Evolutionary conservation across 2,329 filamentous ascomycete genomes (phyloP), one percentile per base, ranked within the genome.

Genomic region (Elsinoe necatrix): DNA sequence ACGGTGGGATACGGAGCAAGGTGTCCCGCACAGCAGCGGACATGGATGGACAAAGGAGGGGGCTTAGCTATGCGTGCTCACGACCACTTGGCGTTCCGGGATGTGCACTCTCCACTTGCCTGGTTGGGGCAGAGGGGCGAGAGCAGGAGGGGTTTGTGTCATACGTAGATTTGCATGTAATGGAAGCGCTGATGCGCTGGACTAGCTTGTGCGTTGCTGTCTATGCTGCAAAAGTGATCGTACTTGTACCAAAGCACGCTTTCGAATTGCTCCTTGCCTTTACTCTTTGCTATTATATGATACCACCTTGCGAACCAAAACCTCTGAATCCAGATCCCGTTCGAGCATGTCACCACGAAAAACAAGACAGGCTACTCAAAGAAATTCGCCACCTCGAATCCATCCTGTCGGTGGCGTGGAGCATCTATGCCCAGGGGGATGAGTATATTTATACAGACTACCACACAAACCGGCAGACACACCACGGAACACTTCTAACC

Each of bases 81-180:
- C 29, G 45, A 50, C 45, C 41, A 20, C 9, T 25, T 45, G 41
- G 41, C 41, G 41, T 45, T 45, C 27, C 4, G 34, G 39, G 16
- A 43, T 20, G 27, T 29, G 27, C 9, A 20, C 7, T 21, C 39
- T 21, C 21, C 4, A 43, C 6, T 5, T 43, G 39, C 39, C 39
- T n/a, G n/a, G n/a, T n/a, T n/a, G n/a, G 3, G 7, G 18, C 16
- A 4, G 2, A 20, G 7, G 12, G 4, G 39, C 7, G 39, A 8
- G 34, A 9, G 27, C 4, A 37, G 34, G 34, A 37, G 25, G 45
- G 47, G 34, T 23, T 52, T 25, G 48, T 37, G 48, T 52, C 34
- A 52, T 52, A 52, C n/a, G 48, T 52, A 52, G 48, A 52, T 52
- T 16, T 52, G 48, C 48, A 39, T 52, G 48, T 52, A 52, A 52